Conservation (phyloP, 169 alveolate species). For the Prorocentrum cordatum region DNA sequence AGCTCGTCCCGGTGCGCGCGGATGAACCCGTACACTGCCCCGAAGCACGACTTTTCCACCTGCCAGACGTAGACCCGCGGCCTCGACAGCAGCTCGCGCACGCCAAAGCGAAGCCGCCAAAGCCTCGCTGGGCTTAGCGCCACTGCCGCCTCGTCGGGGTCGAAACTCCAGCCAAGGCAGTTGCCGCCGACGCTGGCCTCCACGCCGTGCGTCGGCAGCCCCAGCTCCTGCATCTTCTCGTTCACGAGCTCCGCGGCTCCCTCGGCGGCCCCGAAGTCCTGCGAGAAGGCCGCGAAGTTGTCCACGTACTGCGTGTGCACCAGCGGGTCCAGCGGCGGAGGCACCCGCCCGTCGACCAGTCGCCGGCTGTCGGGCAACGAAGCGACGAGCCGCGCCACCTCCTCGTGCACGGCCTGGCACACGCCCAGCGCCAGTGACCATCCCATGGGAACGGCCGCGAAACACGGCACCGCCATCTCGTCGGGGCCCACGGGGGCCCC, state of each 20-base stretch:
- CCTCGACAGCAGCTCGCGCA: neutral
- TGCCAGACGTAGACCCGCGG: neutral
- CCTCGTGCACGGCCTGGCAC: neutral
- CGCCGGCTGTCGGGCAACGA: neutral
- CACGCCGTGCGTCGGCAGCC: constrained; percentile 11
- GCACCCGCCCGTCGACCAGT: neutral
- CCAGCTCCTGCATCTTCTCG: neutral
- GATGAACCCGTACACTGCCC: neutral
- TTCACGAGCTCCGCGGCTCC: neutral
- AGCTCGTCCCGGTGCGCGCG: neutral
- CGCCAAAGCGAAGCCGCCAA: constrained; percentile 4
- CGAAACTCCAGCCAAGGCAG: constrained; percentile 25
- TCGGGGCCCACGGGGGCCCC: too few relatives aligned
- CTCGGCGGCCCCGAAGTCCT: neutral
- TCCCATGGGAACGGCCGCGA: constrained; percentile 8
- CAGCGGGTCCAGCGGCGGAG: neutral
- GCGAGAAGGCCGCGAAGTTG: constrained; percentile 8
- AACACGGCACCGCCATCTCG: too few relatives aligned
- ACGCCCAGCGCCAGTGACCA: constrained; percentile 15
- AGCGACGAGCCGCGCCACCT: neutral
- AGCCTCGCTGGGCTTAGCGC: neutral
- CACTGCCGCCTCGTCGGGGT: neutral
- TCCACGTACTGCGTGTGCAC: constrained; percentile 26
- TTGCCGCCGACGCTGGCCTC: neutral
- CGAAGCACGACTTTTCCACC: neutral